phyloP scores from a whole-genome alignment of 768 basidiomycete genomes.

The Tylopilus sp. region DNA sequence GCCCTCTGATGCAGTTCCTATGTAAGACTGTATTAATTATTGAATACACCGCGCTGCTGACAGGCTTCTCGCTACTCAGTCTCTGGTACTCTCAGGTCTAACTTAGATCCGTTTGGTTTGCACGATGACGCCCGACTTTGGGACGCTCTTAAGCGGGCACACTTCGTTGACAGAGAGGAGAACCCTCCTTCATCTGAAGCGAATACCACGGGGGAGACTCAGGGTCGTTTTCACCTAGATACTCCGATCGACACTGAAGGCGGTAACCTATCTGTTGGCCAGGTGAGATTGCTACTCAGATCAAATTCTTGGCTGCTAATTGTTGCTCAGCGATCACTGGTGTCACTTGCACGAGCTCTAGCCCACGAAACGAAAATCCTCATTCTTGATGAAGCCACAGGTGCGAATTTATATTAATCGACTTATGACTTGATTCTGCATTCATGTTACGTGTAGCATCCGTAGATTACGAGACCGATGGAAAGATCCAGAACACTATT shows the following conservation, averaged over 20 bases:
- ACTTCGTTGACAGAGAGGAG: slow-evolving; percentile 62
- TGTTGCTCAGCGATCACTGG: slow-evolving; percentile 70
- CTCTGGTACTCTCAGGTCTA: slow-evolving; percentile 78
- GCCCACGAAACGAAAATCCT: slow-evolving; percentile 84
- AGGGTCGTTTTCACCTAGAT: slow-evolving; percentile 74
- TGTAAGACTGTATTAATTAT: slow-evolving; percentile 26
- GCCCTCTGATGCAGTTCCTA: slow-evolving; percentile 31
- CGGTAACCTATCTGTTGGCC: slow-evolving; percentile 72
- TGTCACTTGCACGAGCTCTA: slow-evolving; percentile 84
- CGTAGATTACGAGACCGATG: slow-evolving; percentile 86
- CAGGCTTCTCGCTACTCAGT: slow-evolving; percentile 33
- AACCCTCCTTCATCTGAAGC: slow-evolving; percentile 29
- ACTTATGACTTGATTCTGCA: neutral
- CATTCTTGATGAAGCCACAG: slow-evolving; percentile 88
- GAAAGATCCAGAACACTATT: slow-evolving; percentile 90
- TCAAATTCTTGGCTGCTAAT: neutral
- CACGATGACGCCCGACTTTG: slow-evolving; percentile 80
- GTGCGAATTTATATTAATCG: slow-evolving; percentile 25
- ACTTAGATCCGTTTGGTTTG: slow-evolving; percentile 85
- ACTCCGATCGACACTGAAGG: slow-evolving; percentile 86
- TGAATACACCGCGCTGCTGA: slow-evolving; percentile 12
- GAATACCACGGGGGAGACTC: slow-evolving; percentile 36
- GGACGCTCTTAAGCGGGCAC: slow-evolving; percentile 84
- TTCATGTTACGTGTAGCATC: slow-evolving; percentile 46
- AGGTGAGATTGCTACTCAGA: slow-evolving; percentile 4